phyloP scores from a whole-genome alignment of 768 basidiomycete species.

The Podaxis pistillaris region DNA sequence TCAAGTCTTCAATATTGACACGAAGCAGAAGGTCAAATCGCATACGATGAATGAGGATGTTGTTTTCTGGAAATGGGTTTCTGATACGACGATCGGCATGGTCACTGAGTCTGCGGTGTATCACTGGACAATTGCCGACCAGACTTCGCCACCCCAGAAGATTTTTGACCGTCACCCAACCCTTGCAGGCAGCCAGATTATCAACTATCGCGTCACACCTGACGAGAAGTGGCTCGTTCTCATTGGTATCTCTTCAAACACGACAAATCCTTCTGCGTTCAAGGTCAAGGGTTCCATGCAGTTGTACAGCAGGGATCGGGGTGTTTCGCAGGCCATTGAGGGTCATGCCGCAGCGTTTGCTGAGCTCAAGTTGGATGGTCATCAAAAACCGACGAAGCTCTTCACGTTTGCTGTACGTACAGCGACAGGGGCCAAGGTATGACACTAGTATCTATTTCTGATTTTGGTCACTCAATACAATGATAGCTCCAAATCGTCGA shows the following conservation, averaged over 20 bases:
- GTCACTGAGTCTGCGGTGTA: slow-evolving; percentile 92
- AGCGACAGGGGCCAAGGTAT: slow-evolving; percentile 95
- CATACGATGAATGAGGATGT: slow-evolving; percentile 93
- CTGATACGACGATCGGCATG: slow-evolving; percentile 86
- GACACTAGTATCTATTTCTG: slow-evolving; percentile 20
- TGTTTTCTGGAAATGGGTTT: slow-evolving; percentile 99
- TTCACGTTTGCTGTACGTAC: slow-evolving; percentile 96
- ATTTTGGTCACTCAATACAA: slow-evolving; percentile 11
- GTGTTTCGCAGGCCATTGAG: slow-evolving; percentile 96
- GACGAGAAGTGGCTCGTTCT: slow-evolving; percentile 99
- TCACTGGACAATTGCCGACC: slow-evolving; percentile 83
- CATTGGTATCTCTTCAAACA: slow-evolving; percentile 90
- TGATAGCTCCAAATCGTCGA: slow-evolving; percentile 94
- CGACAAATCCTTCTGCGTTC: slow-evolving; percentile 93
- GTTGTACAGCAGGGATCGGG: slow-evolving; percentile 88
- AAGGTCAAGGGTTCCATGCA: slow-evolving; percentile 99
- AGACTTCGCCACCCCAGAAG: slow-evolving; percentile 81
- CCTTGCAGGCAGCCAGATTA: slow-evolving; percentile 94
- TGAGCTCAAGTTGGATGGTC: slow-evolving; percentile 86
- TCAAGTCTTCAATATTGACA: slow-evolving; percentile 97
- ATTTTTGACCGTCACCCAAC: slow-evolving; percentile 95
- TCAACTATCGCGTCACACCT: slow-evolving; percentile 90
- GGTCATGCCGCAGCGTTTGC: slow-evolving; percentile 98
- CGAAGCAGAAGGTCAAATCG: slow-evolving; percentile 96
- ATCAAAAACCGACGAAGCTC: slow-evolving; percentile 81